Percentiles rank a stretch among this genome's conserved stretches.
Evolutionary conservation across 2,329 filamentous ascomycete genomes (phyloP).

Genomic region (Beauveria asiatica): DNA sequence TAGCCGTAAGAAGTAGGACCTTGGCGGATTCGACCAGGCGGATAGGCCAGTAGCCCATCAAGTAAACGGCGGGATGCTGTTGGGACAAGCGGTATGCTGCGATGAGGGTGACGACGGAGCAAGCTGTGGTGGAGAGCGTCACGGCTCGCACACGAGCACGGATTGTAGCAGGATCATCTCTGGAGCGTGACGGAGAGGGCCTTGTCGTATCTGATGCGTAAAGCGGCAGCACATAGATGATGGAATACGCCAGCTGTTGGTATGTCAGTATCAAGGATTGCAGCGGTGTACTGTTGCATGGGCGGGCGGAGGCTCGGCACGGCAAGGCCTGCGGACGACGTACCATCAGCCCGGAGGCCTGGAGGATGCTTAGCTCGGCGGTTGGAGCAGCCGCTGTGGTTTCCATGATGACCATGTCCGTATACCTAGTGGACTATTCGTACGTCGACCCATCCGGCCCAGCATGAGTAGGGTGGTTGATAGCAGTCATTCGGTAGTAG

Average conservation of each 20-base stretch:
- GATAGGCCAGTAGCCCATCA: conserved; percentile 76
- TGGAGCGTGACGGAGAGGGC: conserved; percentile 67
- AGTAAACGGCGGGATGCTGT: conserved; percentile 47
- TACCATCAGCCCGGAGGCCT: conserved; percentile 24
- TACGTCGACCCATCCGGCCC: too few species aligned
- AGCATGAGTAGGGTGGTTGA: background rate
- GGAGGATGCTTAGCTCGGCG: conserved; percentile 14
- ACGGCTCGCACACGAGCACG: conserved; percentile 76
- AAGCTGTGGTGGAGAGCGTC: conserved; percentile 62
- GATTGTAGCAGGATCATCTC: conserved; percentile 86
- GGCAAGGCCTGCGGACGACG: background rate
- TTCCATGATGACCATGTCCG: background rate
- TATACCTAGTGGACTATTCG: too few species aligned
- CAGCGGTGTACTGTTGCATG: background rate
- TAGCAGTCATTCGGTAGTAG: too few species aligned
- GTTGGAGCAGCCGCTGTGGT: background rate
- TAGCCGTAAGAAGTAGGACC: conserved; percentile 60
- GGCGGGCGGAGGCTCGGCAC: background rate
- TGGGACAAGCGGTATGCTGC: conserved; percentile 46
- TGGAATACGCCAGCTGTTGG: conserved; percentile 65
- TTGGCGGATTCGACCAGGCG: conserved; percentile 55
- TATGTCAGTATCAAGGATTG: background rate
- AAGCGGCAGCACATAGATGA: conserved; percentile 83
- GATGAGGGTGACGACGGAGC: conserved; percentile 57
- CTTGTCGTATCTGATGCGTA: conserved; percentile 75